Percentiles rank a stretch among this genome's conserved stretches.
Conservation (phyloP, 2,329 filamentous ascomycete species). For the Ilyonectria robusta region DNA sequence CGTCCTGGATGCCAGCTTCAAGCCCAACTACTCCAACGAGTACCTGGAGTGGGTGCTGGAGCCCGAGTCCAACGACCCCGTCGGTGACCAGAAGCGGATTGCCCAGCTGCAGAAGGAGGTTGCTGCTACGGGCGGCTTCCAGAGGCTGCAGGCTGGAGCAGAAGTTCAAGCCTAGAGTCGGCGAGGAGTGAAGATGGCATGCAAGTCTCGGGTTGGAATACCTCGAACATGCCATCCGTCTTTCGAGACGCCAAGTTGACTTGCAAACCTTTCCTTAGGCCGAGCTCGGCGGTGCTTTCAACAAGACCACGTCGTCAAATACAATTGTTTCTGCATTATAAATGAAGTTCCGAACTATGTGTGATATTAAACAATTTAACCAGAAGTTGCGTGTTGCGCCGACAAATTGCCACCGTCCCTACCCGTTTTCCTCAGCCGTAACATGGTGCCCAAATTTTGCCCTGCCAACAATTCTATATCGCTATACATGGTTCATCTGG, state of each 20-base stretch:
- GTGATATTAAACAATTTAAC: slow-evolving; percentile 1
- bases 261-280: neutral
- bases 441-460: slow-evolving; percentile 8
- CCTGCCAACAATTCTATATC: slow-evolving; percentile 5
- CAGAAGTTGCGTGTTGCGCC: slow-evolving; percentile 1
- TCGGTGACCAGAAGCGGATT: slow-evolving; percentile 83
- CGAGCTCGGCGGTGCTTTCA: slow-evolving; percentile 6
- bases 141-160: slow-evolving; percentile 56
- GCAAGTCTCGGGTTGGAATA: neutral
- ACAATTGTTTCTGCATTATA: slow-evolving; percentile 9
- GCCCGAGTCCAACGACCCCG: slow-evolving; percentile 75
- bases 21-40: slow-evolving; percentile 82
- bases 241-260: neutral
- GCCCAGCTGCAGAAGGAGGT: slow-evolving; percentile 77
- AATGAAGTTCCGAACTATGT: neutral
- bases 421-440: neutral
- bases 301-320: slow-evolving; percentile 11
- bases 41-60: slow-evolving; percentile 78
- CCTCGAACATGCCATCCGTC: neutral
- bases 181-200: neutral
- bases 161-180: slow-evolving; percentile 35
- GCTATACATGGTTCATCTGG: slow-evolving; percentile 15
- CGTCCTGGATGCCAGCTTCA: slow-evolving; percentile 74
- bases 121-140: slow-evolving; percentile 75
- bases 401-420: slow-evolving; percentile 5